Evolutionary conservation across 768 basidiomycete species (phyloP).

Genomic region (Inosperma sp.): DNA sequence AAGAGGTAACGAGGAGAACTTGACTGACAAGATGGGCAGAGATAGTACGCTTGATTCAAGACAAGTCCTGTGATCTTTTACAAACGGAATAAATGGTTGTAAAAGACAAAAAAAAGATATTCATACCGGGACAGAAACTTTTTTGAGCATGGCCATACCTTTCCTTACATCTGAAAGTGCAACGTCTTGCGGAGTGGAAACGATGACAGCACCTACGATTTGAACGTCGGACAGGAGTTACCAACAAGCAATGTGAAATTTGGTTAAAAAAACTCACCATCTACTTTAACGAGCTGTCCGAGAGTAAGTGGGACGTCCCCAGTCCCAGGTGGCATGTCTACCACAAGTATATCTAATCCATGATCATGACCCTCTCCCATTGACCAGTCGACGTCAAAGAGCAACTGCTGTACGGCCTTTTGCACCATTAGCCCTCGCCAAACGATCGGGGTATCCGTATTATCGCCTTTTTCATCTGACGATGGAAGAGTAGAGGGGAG

Average conservation of each 20-base stretch:
- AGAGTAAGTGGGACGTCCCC: conserved; percentile 93
- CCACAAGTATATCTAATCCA: conserved; percentile 77
- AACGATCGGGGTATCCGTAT: conserved; percentile 75
- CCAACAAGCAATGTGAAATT: background rate
- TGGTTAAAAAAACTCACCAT: no score
- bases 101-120: background rate
- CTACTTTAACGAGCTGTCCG: conserved; percentile 29
- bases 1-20: conserved; percentile 37
- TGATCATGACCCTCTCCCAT: conserved; percentile 31
- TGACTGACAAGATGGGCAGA: conserved; percentile 66
- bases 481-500: conserved; percentile 46
- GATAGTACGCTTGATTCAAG: conserved; percentile 83
- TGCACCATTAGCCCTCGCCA: conserved; percentile 99
- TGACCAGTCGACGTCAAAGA: conserved; percentile 94
- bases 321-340: conserved; percentile 97
- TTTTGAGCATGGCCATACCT: conserved; percentile 89
- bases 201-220: conserved; percentile 78
- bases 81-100: background rate
- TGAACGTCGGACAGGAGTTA: background rate
- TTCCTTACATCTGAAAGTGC: conserved; percentile 88
- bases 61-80: conserved; percentile 78
- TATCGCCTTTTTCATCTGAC: conserved; percentile 30
- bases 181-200: conserved; percentile 95
- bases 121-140: conserved; percentile 80
- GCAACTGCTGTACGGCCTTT: conserved; percentile 92